These are phyloP conservation scores for Coniochaeta sp. DNA, from an alignment of 2,329 filamentous ascomycete species.

Conservation along the genomic window DNA sequence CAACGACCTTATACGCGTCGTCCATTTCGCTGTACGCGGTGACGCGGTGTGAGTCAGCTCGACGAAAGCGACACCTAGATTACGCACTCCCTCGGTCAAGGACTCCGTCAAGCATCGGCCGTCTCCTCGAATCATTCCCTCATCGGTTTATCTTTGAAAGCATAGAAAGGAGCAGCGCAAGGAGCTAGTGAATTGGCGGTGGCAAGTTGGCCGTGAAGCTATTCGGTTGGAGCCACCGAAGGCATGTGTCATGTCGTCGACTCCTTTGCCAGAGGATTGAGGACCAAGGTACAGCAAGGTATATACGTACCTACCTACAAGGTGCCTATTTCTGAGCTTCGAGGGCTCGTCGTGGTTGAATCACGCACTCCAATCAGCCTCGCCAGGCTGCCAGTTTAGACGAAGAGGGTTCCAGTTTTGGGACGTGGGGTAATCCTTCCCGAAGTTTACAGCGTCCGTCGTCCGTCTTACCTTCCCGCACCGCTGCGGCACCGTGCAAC, in stretches of 20 bases:
- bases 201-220: background rate
- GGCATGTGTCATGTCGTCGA: background rate
- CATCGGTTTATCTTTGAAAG: background rate
- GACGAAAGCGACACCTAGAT: background rate
- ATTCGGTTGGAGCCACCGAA: background rate
- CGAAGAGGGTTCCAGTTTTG: no score
- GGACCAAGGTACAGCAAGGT: no score
- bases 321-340: no score
- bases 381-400: background rate
- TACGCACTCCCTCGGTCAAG: background rate
- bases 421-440: background rate
- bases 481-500: background rate
- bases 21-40: background rate
- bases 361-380: background rate
- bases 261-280: background rate
- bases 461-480: background rate
- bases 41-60: background rate
- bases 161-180: background rate
- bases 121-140: background rate
- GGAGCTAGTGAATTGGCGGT: background rate
- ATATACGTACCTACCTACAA: no score
- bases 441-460: background rate
- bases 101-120: background rate
- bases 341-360: background rate
- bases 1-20: background rate